phyloP scores from a whole-genome alignment of 305 asterid genomes.

The Solanum hybrid region DNA sequence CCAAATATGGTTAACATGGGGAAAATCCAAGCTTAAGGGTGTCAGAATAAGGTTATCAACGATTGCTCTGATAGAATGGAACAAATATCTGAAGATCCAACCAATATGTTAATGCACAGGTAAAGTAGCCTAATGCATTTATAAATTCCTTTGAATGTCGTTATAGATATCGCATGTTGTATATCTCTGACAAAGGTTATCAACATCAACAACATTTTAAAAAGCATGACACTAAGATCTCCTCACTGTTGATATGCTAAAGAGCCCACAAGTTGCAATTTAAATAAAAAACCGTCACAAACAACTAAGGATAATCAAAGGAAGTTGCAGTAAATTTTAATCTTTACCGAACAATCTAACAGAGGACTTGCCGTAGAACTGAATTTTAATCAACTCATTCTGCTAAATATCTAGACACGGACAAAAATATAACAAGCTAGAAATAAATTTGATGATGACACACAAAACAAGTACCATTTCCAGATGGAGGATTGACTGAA shows the following conservation, averaged over 20 bases:
- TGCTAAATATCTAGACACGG: neutral
- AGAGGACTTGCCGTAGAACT: neutral
- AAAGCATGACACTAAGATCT: neutral
- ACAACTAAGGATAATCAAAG: neutral
- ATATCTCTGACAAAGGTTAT: neutral
- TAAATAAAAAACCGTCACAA: neutral
- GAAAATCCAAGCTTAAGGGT: neutral
- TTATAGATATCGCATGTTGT: neutral
- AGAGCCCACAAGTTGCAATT: neutral
- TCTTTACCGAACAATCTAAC: neutral
- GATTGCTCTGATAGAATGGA: neutral
- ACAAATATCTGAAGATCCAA: neutral
- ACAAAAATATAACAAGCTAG: neutral
- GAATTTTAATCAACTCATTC: neutral
- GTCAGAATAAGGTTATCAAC: neutral
- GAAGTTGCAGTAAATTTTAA: neutral
- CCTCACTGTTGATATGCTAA: neutral
- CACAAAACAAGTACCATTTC: constrained; percentile 36
- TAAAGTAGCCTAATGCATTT: neutral
- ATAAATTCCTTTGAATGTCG: neutral
- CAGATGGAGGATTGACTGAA: constrained; percentile 36
- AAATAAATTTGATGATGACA: neutral
- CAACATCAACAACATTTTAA: neutral
- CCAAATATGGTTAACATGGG: neutral
- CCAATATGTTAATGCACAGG: neutral